phyloP scores from a whole-genome alignment of 2,329 filamentous ascomycete genomes.

The Raffaelea arxii region DNA sequence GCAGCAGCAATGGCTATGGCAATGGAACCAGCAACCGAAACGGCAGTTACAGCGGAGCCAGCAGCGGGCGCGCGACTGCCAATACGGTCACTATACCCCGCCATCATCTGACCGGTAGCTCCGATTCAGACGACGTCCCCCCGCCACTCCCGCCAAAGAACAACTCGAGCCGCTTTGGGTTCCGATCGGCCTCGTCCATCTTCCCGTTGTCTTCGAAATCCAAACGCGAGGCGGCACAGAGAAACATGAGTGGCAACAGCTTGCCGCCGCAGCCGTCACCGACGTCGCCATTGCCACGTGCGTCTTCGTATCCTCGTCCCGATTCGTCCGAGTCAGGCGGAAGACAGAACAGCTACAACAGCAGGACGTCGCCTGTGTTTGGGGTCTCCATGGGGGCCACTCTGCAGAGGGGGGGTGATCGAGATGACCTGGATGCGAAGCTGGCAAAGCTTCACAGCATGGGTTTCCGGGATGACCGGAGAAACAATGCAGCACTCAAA shows the following conservation, averaged over 20 bases:
- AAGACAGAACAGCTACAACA: slow-evolving; percentile 25
- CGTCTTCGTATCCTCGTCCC: slow-evolving; percentile 8
- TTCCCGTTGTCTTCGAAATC: slow-evolving; percentile 53
- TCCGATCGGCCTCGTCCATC: slow-evolving; percentile 55
- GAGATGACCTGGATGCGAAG: slow-evolving; percentile 58
- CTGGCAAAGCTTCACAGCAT: slow-evolving; percentile 72
- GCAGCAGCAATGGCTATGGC: no score
- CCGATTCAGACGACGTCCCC: slow-evolving; percentile 47
- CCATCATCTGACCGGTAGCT: slow-evolving; percentile 32
- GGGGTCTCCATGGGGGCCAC: slow-evolving; percentile 62
- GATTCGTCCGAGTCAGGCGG: slow-evolving; percentile 23
- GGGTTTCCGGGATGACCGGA: slow-evolving; percentile 79
- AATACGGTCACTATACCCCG: slow-evolving; percentile 1
- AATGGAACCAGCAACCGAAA: no score
- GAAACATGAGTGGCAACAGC: slow-evolving; percentile 8
- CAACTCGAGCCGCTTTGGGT: slow-evolving; percentile 51
- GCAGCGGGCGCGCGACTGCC: no score
- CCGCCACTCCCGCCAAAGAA: slow-evolving; percentile 56
- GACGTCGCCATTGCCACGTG: slow-evolving; percentile 18
- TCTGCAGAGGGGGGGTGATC: slow-evolving; percentile 40
- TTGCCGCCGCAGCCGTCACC: slow-evolving; percentile 14
- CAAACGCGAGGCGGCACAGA: slow-evolving; percentile 38
- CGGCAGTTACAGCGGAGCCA: no score
- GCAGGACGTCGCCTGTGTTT: slow-evolving; percentile 60
- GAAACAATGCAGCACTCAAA: slow-evolving; percentile 71